phyloP scores from a whole-genome alignment of 805 yeast species.

The Wickerhamiella azymoides region DNA sequence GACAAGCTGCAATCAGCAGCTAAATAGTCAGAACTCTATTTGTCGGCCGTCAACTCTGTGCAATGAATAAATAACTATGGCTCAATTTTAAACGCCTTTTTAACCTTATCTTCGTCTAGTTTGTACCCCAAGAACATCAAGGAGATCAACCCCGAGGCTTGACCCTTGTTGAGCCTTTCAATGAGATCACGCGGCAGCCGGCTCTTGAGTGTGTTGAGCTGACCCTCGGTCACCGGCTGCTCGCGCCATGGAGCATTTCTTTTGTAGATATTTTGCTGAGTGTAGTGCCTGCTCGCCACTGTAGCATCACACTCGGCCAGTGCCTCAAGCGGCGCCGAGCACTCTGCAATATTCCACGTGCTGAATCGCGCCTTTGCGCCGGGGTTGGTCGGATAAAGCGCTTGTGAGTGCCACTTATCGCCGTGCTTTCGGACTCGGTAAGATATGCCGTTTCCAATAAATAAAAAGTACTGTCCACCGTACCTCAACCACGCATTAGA shows the following conservation, averaged over 20 bases:
- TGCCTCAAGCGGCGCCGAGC: not conserved
- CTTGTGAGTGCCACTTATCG: not conserved
- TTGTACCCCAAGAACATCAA: not conserved
- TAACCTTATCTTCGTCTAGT: not conserved
- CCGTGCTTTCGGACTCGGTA: not conserved
- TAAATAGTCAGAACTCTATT: too few species aligned
- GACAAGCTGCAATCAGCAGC: too few species aligned
- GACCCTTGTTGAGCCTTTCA: not conserved
- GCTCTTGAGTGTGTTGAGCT: not conserved
- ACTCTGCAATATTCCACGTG: not conserved
- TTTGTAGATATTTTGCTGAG: not conserved
- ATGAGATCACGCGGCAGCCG: not conserved
- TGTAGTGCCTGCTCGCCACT: not conserved
- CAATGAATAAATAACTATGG: not conserved
- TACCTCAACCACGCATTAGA: not conserved
- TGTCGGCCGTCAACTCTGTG: too few species aligned
- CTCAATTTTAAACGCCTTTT: not conserved
- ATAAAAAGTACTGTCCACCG: not conserved
- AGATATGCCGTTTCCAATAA: not conserved
- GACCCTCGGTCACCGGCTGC: not conserved
- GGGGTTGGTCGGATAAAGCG: not conserved
- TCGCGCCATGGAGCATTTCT: constrained; percentile 2
- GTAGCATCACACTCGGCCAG: not conserved
- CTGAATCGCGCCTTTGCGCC: not conserved
- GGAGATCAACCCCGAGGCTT: constrained; percentile 1